A percentile compares a stretch with the other conserved stretches of the same genome.
These are phyloP conservation scores for Orychophragmus violaceus DNA, from an alignment of 345 rosid species.

Conservation along the genomic window DNA sequence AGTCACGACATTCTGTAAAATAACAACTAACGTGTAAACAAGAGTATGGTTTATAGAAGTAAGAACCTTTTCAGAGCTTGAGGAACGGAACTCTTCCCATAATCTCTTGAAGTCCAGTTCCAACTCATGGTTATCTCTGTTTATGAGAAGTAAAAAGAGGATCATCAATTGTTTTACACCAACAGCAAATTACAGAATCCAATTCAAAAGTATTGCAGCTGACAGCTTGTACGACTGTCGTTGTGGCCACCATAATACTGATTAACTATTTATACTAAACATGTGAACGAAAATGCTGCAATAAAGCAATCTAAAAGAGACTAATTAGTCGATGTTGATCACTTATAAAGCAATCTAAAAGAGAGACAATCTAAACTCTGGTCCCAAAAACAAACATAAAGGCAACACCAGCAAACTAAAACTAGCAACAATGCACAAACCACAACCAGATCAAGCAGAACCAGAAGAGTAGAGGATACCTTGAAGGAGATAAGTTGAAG, in stretches of 20 bases:
- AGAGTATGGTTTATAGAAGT: neutral
- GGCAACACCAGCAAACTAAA: too few relatives aligned
- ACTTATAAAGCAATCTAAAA: neutral
- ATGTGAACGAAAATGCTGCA: neutral
- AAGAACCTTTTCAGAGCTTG: slow-evolving; percentile 80
- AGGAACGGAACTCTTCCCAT: slow-evolving; percentile 97
- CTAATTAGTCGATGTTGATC: neutral
- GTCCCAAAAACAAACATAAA: too few relatives aligned
- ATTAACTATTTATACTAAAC: neutral
- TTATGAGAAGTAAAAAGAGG: slow-evolving; percentile 3
- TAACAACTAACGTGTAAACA: neutral
- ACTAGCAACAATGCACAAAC: neutral
- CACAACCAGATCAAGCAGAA: slow-evolving; percentile 5
- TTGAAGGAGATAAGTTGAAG: slow-evolving; percentile 53
- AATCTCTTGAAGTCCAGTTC: slow-evolving; percentile 89
- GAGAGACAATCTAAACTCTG: too few relatives aligned
- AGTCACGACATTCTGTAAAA: neutral
- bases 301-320: neutral
- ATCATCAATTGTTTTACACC: slow-evolving; percentile 8
- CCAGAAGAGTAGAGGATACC: slow-evolving; percentile 38
- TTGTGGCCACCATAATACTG: neutral
- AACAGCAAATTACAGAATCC: neutral
- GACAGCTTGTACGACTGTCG: neutral
- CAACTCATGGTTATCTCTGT: slow-evolving; percentile 73
- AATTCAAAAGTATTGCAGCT: neutral